Conservation (phyloP, 2,329 filamentous ascomycete species). For the Xylariomycetidae sp. region DNA sequence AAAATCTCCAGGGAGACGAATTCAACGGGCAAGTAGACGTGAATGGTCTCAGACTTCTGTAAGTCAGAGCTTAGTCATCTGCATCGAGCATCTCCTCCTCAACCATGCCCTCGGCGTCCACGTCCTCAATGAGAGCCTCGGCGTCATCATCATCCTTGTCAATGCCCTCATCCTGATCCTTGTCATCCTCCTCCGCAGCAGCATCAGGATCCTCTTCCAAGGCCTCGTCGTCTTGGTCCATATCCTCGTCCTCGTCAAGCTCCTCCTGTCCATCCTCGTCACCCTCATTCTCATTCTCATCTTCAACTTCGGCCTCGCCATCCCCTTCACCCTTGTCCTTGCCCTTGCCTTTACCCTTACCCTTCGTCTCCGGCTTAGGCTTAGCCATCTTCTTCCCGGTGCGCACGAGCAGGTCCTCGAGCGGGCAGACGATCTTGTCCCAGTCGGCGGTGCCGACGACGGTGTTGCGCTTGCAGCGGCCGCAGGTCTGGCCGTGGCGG, state of each 20-base stretch:
- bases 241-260: background rate
- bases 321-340: conserved; percentile 8
- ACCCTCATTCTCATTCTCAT: conserved; percentile 4
- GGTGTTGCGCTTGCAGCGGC: conserved; percentile 45
- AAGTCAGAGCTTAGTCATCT: no score
- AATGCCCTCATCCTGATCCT: background rate
- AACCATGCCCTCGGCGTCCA: no score
- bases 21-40: no score
- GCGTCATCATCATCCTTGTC: no score
- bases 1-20: no score
- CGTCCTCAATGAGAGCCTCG: no score
- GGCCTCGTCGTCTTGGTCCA: background rate
- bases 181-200: background rate
- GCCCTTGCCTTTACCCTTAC: no score
- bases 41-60: no score
- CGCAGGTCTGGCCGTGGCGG: conserved; percentile 46
- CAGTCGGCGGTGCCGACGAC: conserved; percentile 57
- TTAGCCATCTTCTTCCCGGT: conserved; percentile 22
- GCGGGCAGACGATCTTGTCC: conserved; percentile 45
- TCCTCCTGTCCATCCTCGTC: conserved; percentile 3
- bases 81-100: no score
- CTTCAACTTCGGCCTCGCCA: conserved; percentile 4
- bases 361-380: conserved; percentile 11
- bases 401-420: conserved; percentile 37
- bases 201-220: no score